These are phyloP conservation scores for Phytophthora tubulina DNA, from an alignment of 352 stramenopile species.

Conservation along the genomic window DNA sequence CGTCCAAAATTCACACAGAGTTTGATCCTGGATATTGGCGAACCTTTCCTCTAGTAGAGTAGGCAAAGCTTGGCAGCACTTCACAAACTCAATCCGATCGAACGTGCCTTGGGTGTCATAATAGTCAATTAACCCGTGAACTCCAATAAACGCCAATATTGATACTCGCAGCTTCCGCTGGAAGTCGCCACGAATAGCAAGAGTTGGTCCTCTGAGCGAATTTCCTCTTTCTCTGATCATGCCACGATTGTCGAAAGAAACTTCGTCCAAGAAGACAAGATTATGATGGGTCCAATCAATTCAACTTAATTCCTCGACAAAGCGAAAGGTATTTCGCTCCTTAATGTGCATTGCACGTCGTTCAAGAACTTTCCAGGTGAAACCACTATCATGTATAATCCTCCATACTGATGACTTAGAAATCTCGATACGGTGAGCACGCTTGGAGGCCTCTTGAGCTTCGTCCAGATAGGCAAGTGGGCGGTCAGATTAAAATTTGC, in stretches of 20 bases:
- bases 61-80: too few relatives aligned
- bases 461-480: background rate
- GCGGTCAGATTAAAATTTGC: too few relatives aligned
- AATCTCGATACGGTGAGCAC: background rate
- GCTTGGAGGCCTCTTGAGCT: background rate
- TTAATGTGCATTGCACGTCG: background rate
- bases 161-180: too few relatives aligned
- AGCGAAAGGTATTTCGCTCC: background rate
- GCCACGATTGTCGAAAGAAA: background rate
- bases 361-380: background rate
- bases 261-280: background rate
- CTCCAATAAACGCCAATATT: too few relatives aligned
- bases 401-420: background rate
- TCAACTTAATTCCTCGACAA: background rate
- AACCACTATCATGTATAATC: background rate
- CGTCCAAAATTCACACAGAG: too few relatives aligned
- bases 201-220: too few relatives aligned
- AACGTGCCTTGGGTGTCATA: too few relatives aligned
- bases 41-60: too few relatives aligned
- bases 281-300: background rate
- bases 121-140: too few relatives aligned
- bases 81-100: too few relatives aligned
- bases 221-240: background rate
- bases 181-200: too few relatives aligned
- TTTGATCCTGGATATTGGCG: too few relatives aligned